Evolutionary conservation across 2,329 filamentous ascomycete genomes (phyloP), one percentile per base, ranked within the genome.

Genomic region (Berkeleyomyces basicola): DNA sequence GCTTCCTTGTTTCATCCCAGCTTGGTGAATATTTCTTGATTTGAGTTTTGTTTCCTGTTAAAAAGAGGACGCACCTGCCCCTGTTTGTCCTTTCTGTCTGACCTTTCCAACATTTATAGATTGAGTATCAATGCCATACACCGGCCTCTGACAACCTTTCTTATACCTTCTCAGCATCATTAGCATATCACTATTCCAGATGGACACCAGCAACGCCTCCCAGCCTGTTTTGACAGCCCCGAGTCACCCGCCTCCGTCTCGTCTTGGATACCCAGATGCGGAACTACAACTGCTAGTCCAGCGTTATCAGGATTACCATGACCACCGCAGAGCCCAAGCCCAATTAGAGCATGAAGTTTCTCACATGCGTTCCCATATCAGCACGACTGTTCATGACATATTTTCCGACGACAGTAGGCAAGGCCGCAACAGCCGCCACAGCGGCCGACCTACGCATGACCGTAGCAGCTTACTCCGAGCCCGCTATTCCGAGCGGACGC

Each of bases 281-380:
- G 55, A 60, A 39, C 61, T 65, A 37, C 58, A 62, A 36, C 33
- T 62, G 36, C 11, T 65, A 31, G 39, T 65, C 16, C 60, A 62
- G n/a, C 61, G 63, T 23, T 65, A 65, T 36, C 63, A 65, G 51
- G 42, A 51, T 23, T 65, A 65, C 60, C 47, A 57, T 14, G 58
- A 62, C 57, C 57, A 65, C 36, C 57, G 58, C 14, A 53, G 36
- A 5, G 40, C 51, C 11, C 61, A 57, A 7, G 33, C 46, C 36
- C 57, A 59, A 46, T 58, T 62, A 6, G 63, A 62, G 39, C 49
- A 36, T 36, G 49, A 65, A 61, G 61, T 62, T 9, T 55, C 58
- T 11, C 57, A 62, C 9, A 23, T 65, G 36, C 63, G 61, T 42
- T 42, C 37, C 6, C 62, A 47, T 42, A 44, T 59, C 9, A 14